Base-by-base conservation (phyloP, 805 yeast species). In the Starmerella vitae region DNA sequence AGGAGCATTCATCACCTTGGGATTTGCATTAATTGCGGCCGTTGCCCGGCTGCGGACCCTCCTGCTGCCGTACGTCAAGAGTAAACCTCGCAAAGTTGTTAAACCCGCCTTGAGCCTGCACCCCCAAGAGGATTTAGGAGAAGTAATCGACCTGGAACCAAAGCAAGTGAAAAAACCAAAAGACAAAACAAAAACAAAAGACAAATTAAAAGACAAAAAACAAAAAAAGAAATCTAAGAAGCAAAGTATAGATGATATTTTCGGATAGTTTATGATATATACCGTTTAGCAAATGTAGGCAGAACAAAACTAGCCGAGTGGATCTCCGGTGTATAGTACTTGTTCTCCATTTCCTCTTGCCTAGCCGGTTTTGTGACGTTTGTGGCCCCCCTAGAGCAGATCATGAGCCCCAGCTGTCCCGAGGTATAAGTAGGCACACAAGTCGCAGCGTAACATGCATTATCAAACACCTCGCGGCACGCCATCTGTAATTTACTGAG, bases 401-500 rank as follows among this genome's bases (percentile, higher is more conserved):
- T 86, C 94, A 88, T 83, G 65, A 91, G 83, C n/a, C 97, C 98
- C 56, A 88, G 79, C 61, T 85, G 93, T 48, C 98, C 98, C 15
- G 94, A 77, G 48, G 98, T 94, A 58, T 88, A 88, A 43, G 97
- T 86, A 57, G 98, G 98, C 51, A 86, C 84, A 57, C 91, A 74
- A 43, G 93, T 79, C 66, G 82, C 81, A 25, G 93, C 85, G 60
- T 85, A 86, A 58, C 80, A 91, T 30, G 79, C 96, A 39, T 74
- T 80, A 34, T 95, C 93, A 77, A 88, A 88, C 33, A 88, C 84
- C 47, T 74, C 73, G 48, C 68, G 62, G 64, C 95, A 85, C 49
- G 81, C 86, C 53, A 72, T 64, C 67, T 84, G 81, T 65, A 88
- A 72, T 51, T 80, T 73, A 56, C 79, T 71, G 56, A 88, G 81